Evolutionary conservation across 2,329 filamentous ascomycete genomes (phyloP).

Genomic region (Trematosphaeria pertusa): DNA sequence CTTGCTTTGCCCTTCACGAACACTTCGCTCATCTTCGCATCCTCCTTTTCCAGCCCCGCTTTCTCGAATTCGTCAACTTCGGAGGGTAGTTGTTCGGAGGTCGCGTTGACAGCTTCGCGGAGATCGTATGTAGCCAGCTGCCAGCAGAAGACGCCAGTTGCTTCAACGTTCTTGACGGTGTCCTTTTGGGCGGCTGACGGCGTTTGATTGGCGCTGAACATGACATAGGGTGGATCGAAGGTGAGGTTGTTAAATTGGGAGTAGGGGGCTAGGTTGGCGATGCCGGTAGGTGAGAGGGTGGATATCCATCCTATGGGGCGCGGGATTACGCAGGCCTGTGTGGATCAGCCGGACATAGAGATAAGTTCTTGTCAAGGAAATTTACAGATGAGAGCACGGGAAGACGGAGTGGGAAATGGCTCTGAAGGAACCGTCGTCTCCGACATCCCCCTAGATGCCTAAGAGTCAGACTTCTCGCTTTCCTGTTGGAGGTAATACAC

Average conservation of each 20-base stretch:
- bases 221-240: conserved; percentile 68
- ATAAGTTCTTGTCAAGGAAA: neutral
- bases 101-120: conserved; percentile 62
- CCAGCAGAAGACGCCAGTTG: conserved; percentile 65
- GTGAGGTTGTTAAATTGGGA: conserved; percentile 69
- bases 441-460: no score
- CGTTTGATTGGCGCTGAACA: conserved; percentile 67
- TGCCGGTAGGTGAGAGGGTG: conserved; percentile 56
- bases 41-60: conserved; percentile 59
- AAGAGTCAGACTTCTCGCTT: no score
- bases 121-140: conserved; percentile 65
- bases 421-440: no score
- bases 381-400: neutral
- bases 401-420: no score
- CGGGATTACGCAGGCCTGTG: conserved; percentile 63
- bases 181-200: conserved; percentile 58
- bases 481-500: no score
- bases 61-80: conserved; percentile 63
- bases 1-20: conserved; percentile 14
- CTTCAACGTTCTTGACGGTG: conserved; percentile 63
- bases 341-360: no score
- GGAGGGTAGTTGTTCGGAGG: conserved; percentile 58
- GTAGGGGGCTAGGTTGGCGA: conserved; percentile 66
- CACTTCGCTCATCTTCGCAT: conserved; percentile 46
- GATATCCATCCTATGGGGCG: conserved; percentile 70